Conservation (phyloP, 176 grass and related monocot species). For the Calamus simplicifolius region DNA sequence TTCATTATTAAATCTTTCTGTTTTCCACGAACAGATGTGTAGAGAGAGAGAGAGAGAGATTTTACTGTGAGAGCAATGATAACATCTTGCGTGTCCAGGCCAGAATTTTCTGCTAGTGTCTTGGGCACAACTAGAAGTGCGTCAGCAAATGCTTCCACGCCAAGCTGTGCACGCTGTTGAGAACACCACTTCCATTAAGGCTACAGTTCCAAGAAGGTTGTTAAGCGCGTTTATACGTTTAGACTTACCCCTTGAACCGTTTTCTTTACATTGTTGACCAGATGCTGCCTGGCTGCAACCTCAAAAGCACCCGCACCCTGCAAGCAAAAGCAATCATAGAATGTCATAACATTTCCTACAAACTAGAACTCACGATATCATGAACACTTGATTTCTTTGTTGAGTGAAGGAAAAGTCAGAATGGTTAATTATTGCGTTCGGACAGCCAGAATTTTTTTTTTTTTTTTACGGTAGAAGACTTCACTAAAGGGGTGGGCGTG, state of each 20-base stretch:
- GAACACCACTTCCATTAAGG: background rate
- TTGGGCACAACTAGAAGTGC: conserved; percentile 96
- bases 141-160: conserved; percentile 91
- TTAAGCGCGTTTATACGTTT: background rate
- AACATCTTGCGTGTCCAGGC: conserved; percentile 83
- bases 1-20: background rate
- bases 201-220: background rate
- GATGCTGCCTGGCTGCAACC: conserved; percentile 90
- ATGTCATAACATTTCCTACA: background rate
- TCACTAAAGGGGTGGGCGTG: too few relatives aligned
- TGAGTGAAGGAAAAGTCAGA: too few relatives aligned
- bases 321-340: conserved; percentile 13
- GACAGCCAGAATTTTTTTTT: too few relatives aligned
- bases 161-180: conserved; percentile 84
- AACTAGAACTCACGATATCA: too few relatives aligned
- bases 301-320: conserved; percentile 95
- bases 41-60: too few relatives aligned
- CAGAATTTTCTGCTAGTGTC: conserved; percentile 90
- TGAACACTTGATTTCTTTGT: too few relatives aligned
- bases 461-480: too few relatives aligned
- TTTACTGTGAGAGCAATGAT: conserved; percentile 67
- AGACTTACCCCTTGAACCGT: conserved; percentile 78
- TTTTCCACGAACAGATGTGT: too few relatives aligned
- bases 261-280: conserved; percentile 84
- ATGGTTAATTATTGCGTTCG: too few relatives aligned